Evolutionary conservation across 306 rosid species (phyloP).

Genomic region (Astragalus glycyphyllos): DNA sequence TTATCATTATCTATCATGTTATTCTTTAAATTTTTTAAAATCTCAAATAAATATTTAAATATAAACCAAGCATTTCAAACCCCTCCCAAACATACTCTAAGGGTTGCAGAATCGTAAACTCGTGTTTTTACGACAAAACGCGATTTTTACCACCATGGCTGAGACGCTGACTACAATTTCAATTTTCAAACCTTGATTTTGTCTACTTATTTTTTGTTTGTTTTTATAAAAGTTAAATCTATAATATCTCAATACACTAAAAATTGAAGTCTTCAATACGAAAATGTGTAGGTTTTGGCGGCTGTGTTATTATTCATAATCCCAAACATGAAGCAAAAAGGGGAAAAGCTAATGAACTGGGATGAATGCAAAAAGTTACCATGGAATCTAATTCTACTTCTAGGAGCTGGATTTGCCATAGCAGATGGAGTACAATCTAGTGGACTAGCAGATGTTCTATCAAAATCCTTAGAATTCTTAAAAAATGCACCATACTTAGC

Average conservation of each 20-base stretch:
- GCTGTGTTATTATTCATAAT: constrained; percentile 83
- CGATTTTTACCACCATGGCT: too few species aligned
- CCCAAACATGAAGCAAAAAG: constrained; percentile 75
- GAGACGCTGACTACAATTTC: background rate
- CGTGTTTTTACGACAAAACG: too few species aligned
- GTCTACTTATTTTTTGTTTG: background rate
- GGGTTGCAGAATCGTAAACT: too few species aligned
- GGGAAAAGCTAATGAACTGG: constrained; percentile 93
- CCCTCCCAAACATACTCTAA: too few species aligned
- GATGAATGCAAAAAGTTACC: constrained; percentile 89
- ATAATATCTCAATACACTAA: background rate
- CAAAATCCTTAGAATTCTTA: constrained; percentile 62
- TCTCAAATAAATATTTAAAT: too few species aligned
- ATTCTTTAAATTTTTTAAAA: too few species aligned
- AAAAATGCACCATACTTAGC: constrained; percentile 68
- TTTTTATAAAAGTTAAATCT: too few species aligned
- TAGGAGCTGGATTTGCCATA: constrained; percentile 91
- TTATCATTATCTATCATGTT: too few species aligned
- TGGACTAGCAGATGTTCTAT: constrained; percentile 72
- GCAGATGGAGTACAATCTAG: constrained; percentile 85
- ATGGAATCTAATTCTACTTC: constrained; percentile 77
- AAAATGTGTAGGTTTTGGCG: constrained; percentile 66
- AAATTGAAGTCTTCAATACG: background rate
- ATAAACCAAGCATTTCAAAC: too few species aligned
- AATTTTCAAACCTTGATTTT: background rate